Evolutionary conservation across 2,329 filamentous ascomycete genomes (phyloP), one percentile per base, ranked within the genome.

Genomic region (Dactylonectria estremocensis): DNA sequence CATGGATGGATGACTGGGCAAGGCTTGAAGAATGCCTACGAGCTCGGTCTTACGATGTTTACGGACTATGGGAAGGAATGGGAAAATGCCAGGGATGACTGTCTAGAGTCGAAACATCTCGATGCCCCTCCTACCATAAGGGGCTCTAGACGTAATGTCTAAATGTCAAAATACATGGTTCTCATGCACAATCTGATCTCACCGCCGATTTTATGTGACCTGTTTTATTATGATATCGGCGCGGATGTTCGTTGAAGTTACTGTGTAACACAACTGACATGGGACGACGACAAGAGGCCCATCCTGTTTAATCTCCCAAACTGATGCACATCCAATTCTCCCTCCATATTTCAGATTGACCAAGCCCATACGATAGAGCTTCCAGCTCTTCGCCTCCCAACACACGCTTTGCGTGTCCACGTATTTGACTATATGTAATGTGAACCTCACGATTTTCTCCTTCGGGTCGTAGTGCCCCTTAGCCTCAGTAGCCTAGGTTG

Each of bases 121-220:
- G 35, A 49, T 61, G 58, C 54, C 43, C 50, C 61, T 61, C 66
- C 66, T 66, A 53, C 37, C 46, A 43, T 48, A 50, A 67, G 57
- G 60, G 62, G 63, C 58, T 64, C 58, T 69, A 67, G 72, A 70
- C 64, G 33, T 76, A 73, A 76, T 74, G 72, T 75, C 72, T 76
- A 55, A 64, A 69, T 65, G 64, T 64, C 56, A 48, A 61, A 57
- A 59, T 62, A 58, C 45, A 64, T 50, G 50, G 13, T 35, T 48
- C 4, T 31, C 40, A 31, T 50, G 54, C 54, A 46, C 35, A 18
- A 57, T 20, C n/a, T 14, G 37, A 43, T 43, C 40, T 1, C 28
- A 49, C n/a, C 6, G 11, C 18, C 24, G 8, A 16, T 35, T 35
- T 31, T 3, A 28, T 16, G n/a, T 24, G 45, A 10, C 2, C 14